Evolutionary conservation across 768 basidiomycete genomes (phyloP), one percentile per base, ranked within the genome.

Genomic region (Boletus subparvulus): DNA sequence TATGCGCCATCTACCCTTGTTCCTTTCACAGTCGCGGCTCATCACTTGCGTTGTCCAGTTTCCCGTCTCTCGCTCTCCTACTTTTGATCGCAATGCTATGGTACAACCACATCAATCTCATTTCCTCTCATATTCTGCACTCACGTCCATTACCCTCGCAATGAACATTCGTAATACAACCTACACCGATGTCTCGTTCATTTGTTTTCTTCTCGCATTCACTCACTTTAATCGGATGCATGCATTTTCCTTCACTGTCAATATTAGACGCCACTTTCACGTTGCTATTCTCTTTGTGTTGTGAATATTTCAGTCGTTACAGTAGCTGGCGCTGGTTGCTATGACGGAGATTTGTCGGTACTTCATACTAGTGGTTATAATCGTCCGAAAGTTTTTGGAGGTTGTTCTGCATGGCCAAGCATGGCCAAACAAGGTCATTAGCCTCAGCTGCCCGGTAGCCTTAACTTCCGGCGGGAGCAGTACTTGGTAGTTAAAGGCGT

Each of bases 161-260:
- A 66, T 69, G 67, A 70, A 71, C 68, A 70, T 61, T 71, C 66
- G 62, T 75, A 75, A 74, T 75, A 63, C 68, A 67, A 63, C 61
- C 66, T 60, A 65, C 68, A 61, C 62, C 50, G 35, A 64, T 59
- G 30, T 54, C 55, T 55, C 56, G n/a, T 56, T 64, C 58, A 13
- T 56, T 62, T 59, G 36, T 56, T 54, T 46, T 36, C 45, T 56
- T 61, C 51, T 54, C 55, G 53, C 62, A 61, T 52, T 66, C 53
- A 50, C 28, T 60, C 61, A 47, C 41, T 47, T 64, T 61, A 55
- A 54, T 60, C 70, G 61, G 62, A 71, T 62, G 66, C 58, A 66
- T 63, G 48, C 57, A 52, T 61, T 61, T 50, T 47, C 21, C 26
- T 73, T 73, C 66, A 47, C 37, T 73, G 71, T 74, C 45, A 26